Conservation (phyloP, 2,329 filamentous ascomycete species). For the Paraconiothyrium brasiliense region DNA sequence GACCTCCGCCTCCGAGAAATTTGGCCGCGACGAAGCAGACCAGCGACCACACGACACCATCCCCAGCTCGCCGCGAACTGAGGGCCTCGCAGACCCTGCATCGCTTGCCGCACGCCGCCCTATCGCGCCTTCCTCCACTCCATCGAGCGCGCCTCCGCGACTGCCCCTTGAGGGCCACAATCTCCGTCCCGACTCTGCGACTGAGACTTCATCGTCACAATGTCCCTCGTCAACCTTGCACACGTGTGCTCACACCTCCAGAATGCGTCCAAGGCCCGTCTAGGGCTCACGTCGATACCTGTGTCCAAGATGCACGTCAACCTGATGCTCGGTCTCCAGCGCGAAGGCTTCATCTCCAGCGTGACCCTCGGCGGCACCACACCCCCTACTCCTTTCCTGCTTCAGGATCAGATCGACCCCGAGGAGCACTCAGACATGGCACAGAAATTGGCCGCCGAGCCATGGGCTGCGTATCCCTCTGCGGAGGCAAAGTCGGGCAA, state of each 20-base stretch:
- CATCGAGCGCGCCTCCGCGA: conserved; percentile 18
- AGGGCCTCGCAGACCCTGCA: conserved; percentile 21
- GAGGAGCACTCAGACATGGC: conserved; percentile 42
- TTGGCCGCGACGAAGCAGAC: conserved; percentile 25
- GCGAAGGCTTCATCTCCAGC: conserved; percentile 80
- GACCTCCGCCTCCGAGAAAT: conserved; percentile 45
- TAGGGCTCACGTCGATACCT: conserved; percentile 84
- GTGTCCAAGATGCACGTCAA: conserved; percentile 82
- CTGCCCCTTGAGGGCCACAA: conserved; percentile 42
- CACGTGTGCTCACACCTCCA: conserved; percentile 90
- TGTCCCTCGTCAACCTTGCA: conserved; percentile 79
- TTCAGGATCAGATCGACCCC: conserved; percentile 42
- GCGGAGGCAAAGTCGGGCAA: conserved; percentile 13
- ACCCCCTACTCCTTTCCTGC: conserved; percentile 54
- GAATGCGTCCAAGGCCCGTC: conserved; percentile 84
- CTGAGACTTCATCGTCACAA: conserved; percentile 46
- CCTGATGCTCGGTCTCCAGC: conserved; percentile 79
- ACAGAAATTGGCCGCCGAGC: conserved; percentile 52
- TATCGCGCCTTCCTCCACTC: not conserved
- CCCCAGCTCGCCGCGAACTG: conserved; percentile 26
- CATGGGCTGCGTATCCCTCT: conserved; percentile 45
- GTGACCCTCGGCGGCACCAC: conserved; percentile 76
- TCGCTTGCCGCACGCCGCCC: conserved; percentile 11
- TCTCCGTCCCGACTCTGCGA: conserved; percentile 14
- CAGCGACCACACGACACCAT: conserved; percentile 4